Evolutionary conservation across 139 green algal genomes (phyloP).

Genomic region (Picochlorum sp.): DNA sequence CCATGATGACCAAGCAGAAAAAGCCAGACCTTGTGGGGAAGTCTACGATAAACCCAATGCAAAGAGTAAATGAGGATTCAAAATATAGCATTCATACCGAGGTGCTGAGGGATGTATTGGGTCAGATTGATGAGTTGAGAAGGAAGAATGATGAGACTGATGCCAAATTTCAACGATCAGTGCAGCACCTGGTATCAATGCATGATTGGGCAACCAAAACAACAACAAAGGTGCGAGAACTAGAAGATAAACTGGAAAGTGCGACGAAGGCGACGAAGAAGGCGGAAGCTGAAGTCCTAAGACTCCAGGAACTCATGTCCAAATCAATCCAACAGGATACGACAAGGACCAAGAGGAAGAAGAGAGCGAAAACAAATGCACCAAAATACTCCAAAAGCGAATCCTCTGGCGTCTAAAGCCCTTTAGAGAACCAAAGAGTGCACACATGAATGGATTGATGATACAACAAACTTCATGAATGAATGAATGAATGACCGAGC

Average conservation of each 20-base stretch:
- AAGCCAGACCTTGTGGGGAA: no score
- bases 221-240: constrained; percentile 6
- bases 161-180: constrained; percentile 12
- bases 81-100: no score
- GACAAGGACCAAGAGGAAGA: no score
- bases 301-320: neutral
- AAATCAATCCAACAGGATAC: no score
- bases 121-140: neutral
- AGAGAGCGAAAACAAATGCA: no score
- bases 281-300: constrained; percentile 13
- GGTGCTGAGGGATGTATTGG: no score
- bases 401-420: no score
- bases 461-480: neutral
- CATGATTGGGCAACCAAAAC: constrained; percentile 21
- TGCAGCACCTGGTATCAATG: constrained; percentile 20
- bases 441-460: neutral
- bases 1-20: no score
- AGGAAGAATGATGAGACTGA: constrained; percentile 7
- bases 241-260: constrained; percentile 9
- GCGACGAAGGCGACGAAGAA: neutral
- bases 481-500: neutral
- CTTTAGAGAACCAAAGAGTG: neutral
- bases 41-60: no score
- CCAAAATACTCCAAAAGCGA: no score
- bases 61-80: no score